A percentile compares a stretch with the other conserved stretches of the same genome.
These are phyloP conservation scores for Mycosphaerelloides madeirae DNA, from an alignment of 2,329 filamentous ascomycete genomes.

Conservation along the genomic window DNA sequence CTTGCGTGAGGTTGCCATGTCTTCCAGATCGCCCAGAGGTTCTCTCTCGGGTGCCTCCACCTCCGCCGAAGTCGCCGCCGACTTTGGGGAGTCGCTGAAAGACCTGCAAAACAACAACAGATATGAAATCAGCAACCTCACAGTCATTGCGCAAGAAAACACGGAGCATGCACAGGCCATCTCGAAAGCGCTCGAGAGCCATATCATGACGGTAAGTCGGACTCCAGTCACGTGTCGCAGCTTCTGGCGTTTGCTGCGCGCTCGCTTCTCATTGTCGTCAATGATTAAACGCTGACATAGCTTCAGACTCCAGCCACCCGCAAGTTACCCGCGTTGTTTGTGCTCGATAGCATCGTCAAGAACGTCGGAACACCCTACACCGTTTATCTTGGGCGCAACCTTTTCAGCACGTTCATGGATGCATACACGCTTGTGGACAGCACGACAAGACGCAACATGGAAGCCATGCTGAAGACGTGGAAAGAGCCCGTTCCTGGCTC, in stretches of 20 bases:
- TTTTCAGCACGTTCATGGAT: slow-evolving; percentile 95
- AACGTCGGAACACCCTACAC: slow-evolving; percentile 98
- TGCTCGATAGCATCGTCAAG: slow-evolving; percentile 96
- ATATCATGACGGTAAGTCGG: slow-evolving; percentile 82
- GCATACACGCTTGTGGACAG: slow-evolving; percentile 86
- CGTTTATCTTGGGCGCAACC: slow-evolving; percentile 83
- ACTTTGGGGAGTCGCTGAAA: slow-evolving; percentile 89
- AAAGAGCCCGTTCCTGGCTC: slow-evolving; percentile 94
- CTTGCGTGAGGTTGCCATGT: slow-evolving; percentile 49
- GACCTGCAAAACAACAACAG: slow-evolving; percentile 87
- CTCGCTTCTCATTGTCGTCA: slow-evolving; percentile 4
- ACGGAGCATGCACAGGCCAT: slow-evolving; percentile 94
- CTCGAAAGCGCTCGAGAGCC: slow-evolving; percentile 81
- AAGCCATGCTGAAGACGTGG: slow-evolving; percentile 97
- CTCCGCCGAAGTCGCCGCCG: slow-evolving; percentile 84
- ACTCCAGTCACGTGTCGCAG: too few species aligned
- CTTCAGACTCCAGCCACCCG: slow-evolving; percentile 75
- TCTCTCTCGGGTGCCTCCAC: slow-evolving; percentile 42
- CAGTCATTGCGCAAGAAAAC: slow-evolving; percentile 94
- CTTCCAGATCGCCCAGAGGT: slow-evolving; percentile 40
- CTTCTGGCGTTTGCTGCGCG: background rate
- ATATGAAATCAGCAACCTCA: slow-evolving; percentile 95
- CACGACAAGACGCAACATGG: slow-evolving; percentile 80
- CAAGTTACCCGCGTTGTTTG: slow-evolving; percentile 93
- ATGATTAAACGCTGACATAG: slow-evolving; percentile 35